Percentiles rank a stretch among this genome's conserved stretches.
Evolutionary conservation across 2,329 filamentous ascomycete genomes (phyloP).

Genomic region (Aspergillus hortae): DNA sequence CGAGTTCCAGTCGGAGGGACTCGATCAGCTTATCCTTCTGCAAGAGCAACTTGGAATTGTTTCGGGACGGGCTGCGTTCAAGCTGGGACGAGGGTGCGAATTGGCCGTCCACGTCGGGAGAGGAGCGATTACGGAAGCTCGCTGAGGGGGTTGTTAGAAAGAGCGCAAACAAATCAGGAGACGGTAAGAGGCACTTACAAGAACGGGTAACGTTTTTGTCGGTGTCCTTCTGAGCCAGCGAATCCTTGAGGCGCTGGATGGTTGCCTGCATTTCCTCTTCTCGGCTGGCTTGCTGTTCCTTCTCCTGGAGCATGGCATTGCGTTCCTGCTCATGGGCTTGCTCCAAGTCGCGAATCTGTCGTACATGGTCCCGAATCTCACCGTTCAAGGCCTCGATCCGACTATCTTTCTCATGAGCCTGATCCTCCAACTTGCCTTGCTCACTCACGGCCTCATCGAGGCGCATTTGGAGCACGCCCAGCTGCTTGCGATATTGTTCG

Average conservation of each 20-base stretch:
- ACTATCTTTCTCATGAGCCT: constrained; percentile 80
- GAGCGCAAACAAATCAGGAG: not conserved
- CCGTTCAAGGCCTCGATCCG: constrained; percentile 75
- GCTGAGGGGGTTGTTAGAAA: constrained; percentile 28
- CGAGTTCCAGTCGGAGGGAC: constrained; percentile 82
- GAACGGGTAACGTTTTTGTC: constrained; percentile 51
- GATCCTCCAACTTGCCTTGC: constrained; percentile 83
- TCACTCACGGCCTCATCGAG: constrained; percentile 82
- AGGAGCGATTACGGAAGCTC: constrained; percentile 51
- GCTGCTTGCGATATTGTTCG: constrained; percentile 78
- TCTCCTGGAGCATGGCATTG: constrained; percentile 82
- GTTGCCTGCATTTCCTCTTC: constrained; percentile 89
- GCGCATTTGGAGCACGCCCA: constrained; percentile 77
- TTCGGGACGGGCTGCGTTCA: constrained; percentile 82
- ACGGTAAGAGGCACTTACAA: constrained; percentile 37
- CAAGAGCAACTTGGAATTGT: constrained; percentile 82
- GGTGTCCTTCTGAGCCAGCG: constrained; percentile 69
- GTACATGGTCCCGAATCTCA: constrained; percentile 77
- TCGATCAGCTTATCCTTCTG: constrained; percentile 98
- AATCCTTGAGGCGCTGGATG: constrained; percentile 89
- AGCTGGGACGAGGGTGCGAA: constrained; percentile 84
- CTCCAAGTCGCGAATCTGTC: constrained; percentile 87
- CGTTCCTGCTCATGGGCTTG: constrained; percentile 88
- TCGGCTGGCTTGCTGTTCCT: constrained; percentile 77
- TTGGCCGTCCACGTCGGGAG: constrained; percentile 67